Base-by-base conservation (phyloP, 768 basidiomycete genomes). In the Dioszegia crocea region DNA sequence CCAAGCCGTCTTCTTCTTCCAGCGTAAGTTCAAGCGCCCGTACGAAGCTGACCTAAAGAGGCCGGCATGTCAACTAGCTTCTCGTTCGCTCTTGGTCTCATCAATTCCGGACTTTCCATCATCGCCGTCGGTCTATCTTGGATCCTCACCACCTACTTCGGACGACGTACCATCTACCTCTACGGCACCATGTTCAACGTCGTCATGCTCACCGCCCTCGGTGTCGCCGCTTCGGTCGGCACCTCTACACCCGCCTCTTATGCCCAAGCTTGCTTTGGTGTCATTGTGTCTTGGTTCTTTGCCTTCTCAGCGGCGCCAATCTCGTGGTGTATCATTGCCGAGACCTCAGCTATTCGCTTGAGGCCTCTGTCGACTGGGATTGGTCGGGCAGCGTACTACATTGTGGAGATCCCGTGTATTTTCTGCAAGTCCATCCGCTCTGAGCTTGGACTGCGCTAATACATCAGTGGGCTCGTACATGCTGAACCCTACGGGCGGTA, bases 1-100 rank as follows among this genome's bases (percentile, higher is more conserved):
- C 38, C 71, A 76, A 57, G 75, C 68, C 46, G 70, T 73, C 17
- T 68, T 74, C 26, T 73, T 73, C 57, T 55, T 70, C 21, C 33
- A 33, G 33, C 33, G 33, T 33, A 14, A 33, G 33, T 33, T 33
- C 33, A 33, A 6, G 33, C 33, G 33, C 33, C 14, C 8, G 14
- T 33, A 33, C 14, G 61, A 68, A n/a, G n/a, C n/a, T n/a, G n/a
- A n/a, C n/a, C n/a, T n/a, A n/a, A 6, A 50, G 49, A 55, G 33
- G 71, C 69, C 23, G 71, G 71, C 24, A 56, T 73, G 27, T 61
- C 63, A 10, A 60, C 61, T 17, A 41, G 54, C 19, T 55, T 66
- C 40, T 47, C 66, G 19, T 63, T 73, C 52, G 40, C 47, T n/a
- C 60, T 70, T 44, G 63, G 61, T 70, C 11, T 54, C 33, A 43